phyloP scores from a whole-genome alignment of 805 yeast genomes.

The Hanseniaspora vineae region DNA sequence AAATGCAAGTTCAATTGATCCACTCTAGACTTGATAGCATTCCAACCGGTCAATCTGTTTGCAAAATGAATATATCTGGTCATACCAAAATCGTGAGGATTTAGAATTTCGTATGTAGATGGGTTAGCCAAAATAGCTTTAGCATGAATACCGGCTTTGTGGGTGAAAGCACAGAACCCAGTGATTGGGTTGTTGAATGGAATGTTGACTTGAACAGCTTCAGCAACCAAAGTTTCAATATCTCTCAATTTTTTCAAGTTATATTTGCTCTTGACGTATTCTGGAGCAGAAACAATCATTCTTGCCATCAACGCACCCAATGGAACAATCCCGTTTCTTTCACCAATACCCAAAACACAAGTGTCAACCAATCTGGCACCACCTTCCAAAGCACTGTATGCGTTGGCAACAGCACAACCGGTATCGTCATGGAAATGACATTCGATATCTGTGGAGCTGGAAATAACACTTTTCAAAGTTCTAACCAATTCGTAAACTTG shows the following conservation, averaged over 20 bases:
- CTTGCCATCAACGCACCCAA: slow-evolving; percentile 98
- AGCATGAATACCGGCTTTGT: slow-evolving; percentile 98
- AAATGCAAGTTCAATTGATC: slow-evolving; percentile 87
- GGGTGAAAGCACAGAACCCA: slow-evolving; percentile 98
- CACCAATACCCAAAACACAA: slow-evolving; percentile 95
- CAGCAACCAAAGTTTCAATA: slow-evolving; percentile 90
- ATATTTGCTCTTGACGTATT: slow-evolving; percentile 86
- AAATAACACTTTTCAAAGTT: slow-evolving; percentile 84
- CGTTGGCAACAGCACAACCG: slow-evolving; percentile 97
- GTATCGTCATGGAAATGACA: slow-evolving; percentile 99
- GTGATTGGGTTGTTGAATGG: slow-evolving; percentile 98
- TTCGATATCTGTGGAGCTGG: slow-evolving; percentile 94
- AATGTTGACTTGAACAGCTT: slow-evolving; percentile 90
- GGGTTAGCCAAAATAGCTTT: slow-evolving; percentile 98
- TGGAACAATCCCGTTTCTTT: slow-evolving; percentile 96
- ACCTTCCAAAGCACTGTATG: slow-evolving; percentile 95
- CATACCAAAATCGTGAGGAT: slow-evolving; percentile 91
- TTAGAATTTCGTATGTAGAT: slow-evolving; percentile 93
- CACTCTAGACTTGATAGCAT: slow-evolving; percentile 95
- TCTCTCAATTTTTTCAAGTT: slow-evolving; percentile 93
- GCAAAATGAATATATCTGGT: slow-evolving; percentile 96
- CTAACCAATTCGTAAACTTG: slow-evolving; percentile 95
- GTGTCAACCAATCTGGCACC: slow-evolving; percentile 94
- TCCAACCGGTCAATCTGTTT: slow-evolving; percentile 97
- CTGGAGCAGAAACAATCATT: slow-evolving; percentile 97